Percentiles rank a stretch among this genome's conserved stretches.
Conservation (phyloP, 495 filamentous ascomycete genomes). For the Cercophora sp. region DNA sequence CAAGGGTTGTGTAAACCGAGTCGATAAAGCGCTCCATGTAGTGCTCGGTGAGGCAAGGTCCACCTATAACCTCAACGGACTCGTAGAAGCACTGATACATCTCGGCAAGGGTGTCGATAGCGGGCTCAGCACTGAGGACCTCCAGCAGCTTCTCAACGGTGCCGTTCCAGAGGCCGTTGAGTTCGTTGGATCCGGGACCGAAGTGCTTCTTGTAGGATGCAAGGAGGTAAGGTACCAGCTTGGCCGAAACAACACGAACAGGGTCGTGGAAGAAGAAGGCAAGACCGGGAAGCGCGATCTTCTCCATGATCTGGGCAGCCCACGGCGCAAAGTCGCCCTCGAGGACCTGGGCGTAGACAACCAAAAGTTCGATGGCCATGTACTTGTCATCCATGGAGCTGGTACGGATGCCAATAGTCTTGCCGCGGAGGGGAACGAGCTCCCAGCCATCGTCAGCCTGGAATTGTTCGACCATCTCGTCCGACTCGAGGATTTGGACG, state of each 20-base stretch:
- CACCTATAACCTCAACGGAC: slow-evolving; percentile 89
- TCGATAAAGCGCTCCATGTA: slow-evolving; percentile 87
- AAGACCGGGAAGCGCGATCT: slow-evolving; percentile 88
- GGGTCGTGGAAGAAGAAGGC: slow-evolving; percentile 99
- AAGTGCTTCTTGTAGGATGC: slow-evolving; percentile 91
- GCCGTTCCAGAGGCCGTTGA: slow-evolving; percentile 74
- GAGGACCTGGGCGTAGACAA: slow-evolving; percentile 92
- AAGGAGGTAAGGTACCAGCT: slow-evolving; percentile 88
- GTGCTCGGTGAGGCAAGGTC: slow-evolving; percentile 67
- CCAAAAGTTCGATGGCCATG: slow-evolving; percentile 95
- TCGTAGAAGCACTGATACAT: slow-evolving; percentile 99
- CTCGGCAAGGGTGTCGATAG: slow-evolving; percentile 93
- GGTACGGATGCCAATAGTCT: slow-evolving; percentile 97
- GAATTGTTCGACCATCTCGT: slow-evolving; percentile 86
- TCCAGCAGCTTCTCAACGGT: slow-evolving; percentile 90
- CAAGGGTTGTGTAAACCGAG: slow-evolving; percentile 73
- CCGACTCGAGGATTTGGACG: slow-evolving; percentile 93
- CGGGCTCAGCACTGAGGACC: slow-evolving; percentile 89
- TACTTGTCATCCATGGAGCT: slow-evolving; percentile 97
- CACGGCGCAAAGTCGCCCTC: slow-evolving; percentile 90
- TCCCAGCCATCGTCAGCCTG: slow-evolving; percentile 99
- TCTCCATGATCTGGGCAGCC: slow-evolving; percentile 89
- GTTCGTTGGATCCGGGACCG: slow-evolving; percentile 67
- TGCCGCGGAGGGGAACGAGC: slow-evolving; percentile 90
- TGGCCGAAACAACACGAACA: slow-evolving; percentile 91